Percentiles rank a stretch among this genome's conserved stretches.
Evolutionary conservation across 345 rosid genomes (phyloP).

Genomic region (Triadica sebifera): DNA sequence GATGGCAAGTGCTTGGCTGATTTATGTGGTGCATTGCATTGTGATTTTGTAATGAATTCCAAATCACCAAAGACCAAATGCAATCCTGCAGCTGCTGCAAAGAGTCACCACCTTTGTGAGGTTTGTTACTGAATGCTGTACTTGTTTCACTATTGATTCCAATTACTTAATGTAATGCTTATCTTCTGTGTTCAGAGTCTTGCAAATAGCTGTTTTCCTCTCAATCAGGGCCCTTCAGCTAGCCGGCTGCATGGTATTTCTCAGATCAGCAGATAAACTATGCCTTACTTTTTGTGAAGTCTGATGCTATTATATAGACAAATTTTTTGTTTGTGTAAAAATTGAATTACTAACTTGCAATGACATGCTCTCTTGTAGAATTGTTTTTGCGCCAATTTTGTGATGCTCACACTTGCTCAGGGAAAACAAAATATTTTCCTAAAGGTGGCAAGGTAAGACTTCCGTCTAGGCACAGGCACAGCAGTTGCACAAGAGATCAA

Average conservation of each 20-base stretch:
- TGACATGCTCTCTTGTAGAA: slow-evolving; percentile 41
- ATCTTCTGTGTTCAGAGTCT: slow-evolving; percentile 52
- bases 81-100: slow-evolving; percentile 82
- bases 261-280: slow-evolving; percentile 7
- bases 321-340: slow-evolving; percentile 9
- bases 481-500: slow-evolving; percentile 10
- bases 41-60: slow-evolving; percentile 65
- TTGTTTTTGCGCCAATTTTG: slow-evolving; percentile 87
- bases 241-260: slow-evolving; percentile 83
- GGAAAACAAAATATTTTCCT: slow-evolving; percentile 58
- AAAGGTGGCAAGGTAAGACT: slow-evolving; percentile 73
- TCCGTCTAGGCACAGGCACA: neutral
- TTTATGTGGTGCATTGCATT: slow-evolving; percentile 91
- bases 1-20: slow-evolving; percentile 83
- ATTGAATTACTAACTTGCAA: slow-evolving; percentile 14
- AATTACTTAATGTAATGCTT: slow-evolving; percentile 6
- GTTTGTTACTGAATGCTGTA: slow-evolving; percentile 36
- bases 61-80: slow-evolving; percentile 67
- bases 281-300: neutral
- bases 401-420: slow-evolving; percentile 82
- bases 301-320: slow-evolving; percentile 5
- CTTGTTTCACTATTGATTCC: slow-evolving; percentile 2
- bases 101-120: slow-evolving; percentile 90
- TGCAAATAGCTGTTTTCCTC: slow-evolving; percentile 89
- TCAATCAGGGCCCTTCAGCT: slow-evolving; percentile 68